Evolutionary conservation across 352 stramenopile species (phyloP), one percentile per base, ranked within the genome.

Genomic region (Pythium dissotocum): DNA sequence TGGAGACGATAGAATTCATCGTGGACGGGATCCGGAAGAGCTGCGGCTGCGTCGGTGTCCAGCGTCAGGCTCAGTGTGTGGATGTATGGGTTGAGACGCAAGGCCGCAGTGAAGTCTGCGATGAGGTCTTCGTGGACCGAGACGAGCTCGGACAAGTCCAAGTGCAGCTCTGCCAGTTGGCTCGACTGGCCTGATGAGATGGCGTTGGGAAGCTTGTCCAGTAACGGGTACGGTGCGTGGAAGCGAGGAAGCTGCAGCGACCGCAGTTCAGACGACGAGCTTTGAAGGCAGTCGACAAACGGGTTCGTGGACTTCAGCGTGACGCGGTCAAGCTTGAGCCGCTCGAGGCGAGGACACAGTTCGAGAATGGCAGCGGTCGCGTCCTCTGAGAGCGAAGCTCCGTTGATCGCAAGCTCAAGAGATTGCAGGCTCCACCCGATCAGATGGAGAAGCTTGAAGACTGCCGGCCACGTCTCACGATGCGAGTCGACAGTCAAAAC

Each of bases 1-100:
- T 69, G 63, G 48, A 60, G 63, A 24, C 38, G 33, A 33, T 60
- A 58, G 10, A 69, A 69, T 0, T 56, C 55, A 35, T 69, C 63
- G 26, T 69, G 56, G 42, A 60, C 55, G 12, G 18, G 33, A 35
- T 69, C 63, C 4, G 55, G 55, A 2, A 69, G 33, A 18, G 56
- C 44, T 5, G 55, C 63, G 6, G 56, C 63, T 0, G 63, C 63
- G 4, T 69, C 63, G 10, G n/a, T 21, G n/a, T 69, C 63, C n/a
- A 69, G 63, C 8, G 54, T 61, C 16, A 69, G 33, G 0, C 21
- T 69, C 21, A 69, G 8, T 7, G 33, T 44, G 8, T 16, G 33
- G 12, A 69, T 1, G 35, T 57, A 59, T 21, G 21, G 6, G 12
- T 69, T 69, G 24, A 30, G 26, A 18, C 26, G 42, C 13, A 69